A percentile compares a stretch with the other conserved stretches of the same genome.
These are phyloP conservation scores for Picochlorum sp. DNA, from an alignment of 139 green algal genomes.

Conservation along the genomic window DNA sequence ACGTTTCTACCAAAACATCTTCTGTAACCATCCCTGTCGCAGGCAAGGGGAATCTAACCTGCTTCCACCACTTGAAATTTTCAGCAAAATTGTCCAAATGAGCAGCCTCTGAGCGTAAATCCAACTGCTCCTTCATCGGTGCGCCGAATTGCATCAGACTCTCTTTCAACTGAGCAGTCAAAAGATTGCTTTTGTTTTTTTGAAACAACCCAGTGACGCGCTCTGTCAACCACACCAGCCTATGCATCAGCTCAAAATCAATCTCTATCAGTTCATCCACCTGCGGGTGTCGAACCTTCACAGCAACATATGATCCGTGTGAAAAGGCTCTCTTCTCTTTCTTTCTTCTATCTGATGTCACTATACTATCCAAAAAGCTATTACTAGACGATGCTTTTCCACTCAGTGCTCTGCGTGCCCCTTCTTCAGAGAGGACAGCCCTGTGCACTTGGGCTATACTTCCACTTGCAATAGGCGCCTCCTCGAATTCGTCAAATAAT, in stretches of 20 bases:
- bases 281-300: conserved; percentile 87
- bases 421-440: conserved; percentile 27
- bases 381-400: background rate
- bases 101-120: conserved; percentile 74
- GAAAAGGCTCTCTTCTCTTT: background rate
- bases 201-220: background rate
- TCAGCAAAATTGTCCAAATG: conserved; percentile 61
- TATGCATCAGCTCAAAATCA: conserved; percentile 84
- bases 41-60: conserved; percentile 19
- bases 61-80: conserved; percentile 58
- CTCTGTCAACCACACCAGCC: conserved; percentile 28
- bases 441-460: conserved; percentile 92
- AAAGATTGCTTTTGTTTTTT: conserved; percentile 4
- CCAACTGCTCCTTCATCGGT: conserved; percentile 85
- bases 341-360: background rate
- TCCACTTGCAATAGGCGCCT: conserved; percentile 73
- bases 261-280: conserved; percentile 66
- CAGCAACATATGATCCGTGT: conserved; percentile 14
- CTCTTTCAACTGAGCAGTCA: conserved; percentile 40
- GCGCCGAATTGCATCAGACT: conserved; percentile 74
- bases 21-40: conserved; percentile 24
- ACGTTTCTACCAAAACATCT: conserved; percentile 88
- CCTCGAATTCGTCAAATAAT: conserved; percentile 81
- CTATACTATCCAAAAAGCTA: background rate
- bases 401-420: conserved; percentile 1